These are phyloP conservation scores for Sicyos edulis DNA, from an alignment of 306 rosid species.

Conservation along the genomic window DNA sequence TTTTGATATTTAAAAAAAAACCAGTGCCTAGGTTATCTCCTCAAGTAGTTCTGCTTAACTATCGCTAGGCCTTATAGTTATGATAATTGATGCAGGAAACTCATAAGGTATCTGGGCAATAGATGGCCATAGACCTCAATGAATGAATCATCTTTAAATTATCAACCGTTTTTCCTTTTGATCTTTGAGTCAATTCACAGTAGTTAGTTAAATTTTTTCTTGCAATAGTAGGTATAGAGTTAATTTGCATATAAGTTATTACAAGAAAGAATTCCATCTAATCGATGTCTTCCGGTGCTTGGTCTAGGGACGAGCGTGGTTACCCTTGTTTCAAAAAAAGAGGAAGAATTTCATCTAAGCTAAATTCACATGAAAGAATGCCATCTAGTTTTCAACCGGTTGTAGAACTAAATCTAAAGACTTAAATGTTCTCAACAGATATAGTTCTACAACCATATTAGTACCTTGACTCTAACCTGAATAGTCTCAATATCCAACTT, in stretches of 20 bases:
- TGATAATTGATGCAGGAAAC: neutral
- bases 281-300: too few species aligned
- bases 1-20: neutral
- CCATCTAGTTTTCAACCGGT: neutral
- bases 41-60: neutral
- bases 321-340: too few species aligned
- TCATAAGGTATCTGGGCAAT: neutral
- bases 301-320: too few species aligned
- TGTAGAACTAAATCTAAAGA: neutral
- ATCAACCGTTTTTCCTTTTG: neutral
- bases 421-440: neutral
- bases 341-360: too few species aligned
- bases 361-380: neutral
- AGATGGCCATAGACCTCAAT: neutral
- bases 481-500: neutral
- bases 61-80: constrained; percentile 1
- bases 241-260: neutral
- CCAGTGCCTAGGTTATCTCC: neutral
- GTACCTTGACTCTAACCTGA: neutral
- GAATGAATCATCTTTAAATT: neutral
- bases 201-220: constrained; percentile 1
- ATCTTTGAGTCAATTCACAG: neutral
- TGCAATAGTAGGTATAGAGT: neutral
- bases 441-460: too few species aligned
- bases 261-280: neutral